Percentiles rank a stretch among this genome's conserved stretches.
These are phyloP conservation scores for Begonia fuchsioides DNA, from an alignment of 306 rosid species.

Conservation along the genomic window DNA sequence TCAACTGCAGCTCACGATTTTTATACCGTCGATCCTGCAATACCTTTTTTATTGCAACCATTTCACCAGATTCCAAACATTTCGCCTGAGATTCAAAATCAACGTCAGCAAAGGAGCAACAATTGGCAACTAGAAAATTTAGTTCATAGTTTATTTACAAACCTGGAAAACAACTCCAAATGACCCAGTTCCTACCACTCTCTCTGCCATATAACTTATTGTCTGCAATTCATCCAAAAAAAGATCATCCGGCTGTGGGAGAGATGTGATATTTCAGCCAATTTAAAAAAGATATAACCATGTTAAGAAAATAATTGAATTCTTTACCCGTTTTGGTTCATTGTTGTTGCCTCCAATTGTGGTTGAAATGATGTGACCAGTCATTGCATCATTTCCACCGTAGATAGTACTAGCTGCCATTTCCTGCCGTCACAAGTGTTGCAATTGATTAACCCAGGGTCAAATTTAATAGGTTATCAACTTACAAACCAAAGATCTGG, in stretches of 20 bases:
- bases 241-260: neutral
- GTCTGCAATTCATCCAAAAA: slow-evolving; percentile 42
- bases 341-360: slow-evolving; percentile 95
- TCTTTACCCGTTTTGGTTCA: slow-evolving; percentile 73
- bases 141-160: slow-evolving; percentile 10
- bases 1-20: slow-evolving; percentile 83
- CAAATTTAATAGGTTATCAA: neutral
- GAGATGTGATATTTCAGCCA: too few relatives aligned
- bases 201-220: slow-evolving; percentile 96
- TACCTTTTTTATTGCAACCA: slow-evolving; percentile 88
- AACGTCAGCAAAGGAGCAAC: slow-evolving; percentile 8
- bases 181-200: slow-evolving; percentile 91
- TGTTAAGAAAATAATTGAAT: slow-evolving; percentile 8
- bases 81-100: slow-evolving; percentile 39
- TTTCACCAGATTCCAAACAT: slow-evolving; percentile 84
- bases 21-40: slow-evolving; percentile 83
- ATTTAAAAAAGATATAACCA: neutral
- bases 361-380: slow-evolving; percentile 88
- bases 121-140: slow-evolving; percentile 5
- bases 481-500: too few relatives aligned
- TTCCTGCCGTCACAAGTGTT: slow-evolving; percentile 48
- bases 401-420: slow-evolving; percentile 60
- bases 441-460: slow-evolving; percentile 4
- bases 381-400: slow-evolving; percentile 58
- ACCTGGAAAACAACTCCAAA: slow-evolving; percentile 95